phyloP scores from a whole-genome alignment of 176 grass and related monocot genomes.

The Poa annua region DNA sequence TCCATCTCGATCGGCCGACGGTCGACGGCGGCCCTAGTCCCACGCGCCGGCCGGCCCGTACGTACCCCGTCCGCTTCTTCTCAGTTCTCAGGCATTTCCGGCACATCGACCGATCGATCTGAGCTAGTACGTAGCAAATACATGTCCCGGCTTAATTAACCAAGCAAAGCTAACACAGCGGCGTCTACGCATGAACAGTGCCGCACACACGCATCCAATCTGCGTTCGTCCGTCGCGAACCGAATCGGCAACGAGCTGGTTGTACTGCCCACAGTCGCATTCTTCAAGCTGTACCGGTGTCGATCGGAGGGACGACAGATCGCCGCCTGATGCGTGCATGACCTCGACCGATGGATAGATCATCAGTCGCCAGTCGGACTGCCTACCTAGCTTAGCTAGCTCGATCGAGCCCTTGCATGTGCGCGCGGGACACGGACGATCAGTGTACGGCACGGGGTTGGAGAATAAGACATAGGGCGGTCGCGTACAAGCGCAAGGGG shows the following conservation, averaged over 20 bases:
- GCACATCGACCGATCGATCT: background rate
- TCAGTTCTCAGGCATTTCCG: background rate
- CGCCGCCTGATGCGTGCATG: background rate
- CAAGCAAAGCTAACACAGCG: background rate
- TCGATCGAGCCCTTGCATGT: background rate
- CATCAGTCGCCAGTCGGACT: no score
- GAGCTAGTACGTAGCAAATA: background rate
- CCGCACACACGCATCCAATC: background rate
- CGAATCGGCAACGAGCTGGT: background rate
- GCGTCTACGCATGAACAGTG: background rate
- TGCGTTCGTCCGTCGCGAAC: background rate
- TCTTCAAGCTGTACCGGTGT: slow-evolving; percentile 25
- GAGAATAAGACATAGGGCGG: slow-evolving; percentile 27
- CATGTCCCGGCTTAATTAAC: background rate
- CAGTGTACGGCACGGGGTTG: background rate
- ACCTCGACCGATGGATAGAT: background rate
- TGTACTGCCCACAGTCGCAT: slow-evolving; percentile 10
- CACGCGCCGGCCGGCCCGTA: background rate
- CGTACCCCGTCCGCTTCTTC: background rate
- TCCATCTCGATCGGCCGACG: slow-evolving; percentile 5
- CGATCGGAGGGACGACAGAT: background rate
- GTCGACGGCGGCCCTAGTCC: background rate
- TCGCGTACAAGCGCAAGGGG: slow-evolving; percentile 13
- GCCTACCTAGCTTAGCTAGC: background rate
- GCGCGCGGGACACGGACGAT: background rate